Percentiles rank a stretch among this genome's conserved stretches.
phyloP scores from a whole-genome alignment of 176 grass and related monocot species.

The Dactylis glomerata region DNA sequence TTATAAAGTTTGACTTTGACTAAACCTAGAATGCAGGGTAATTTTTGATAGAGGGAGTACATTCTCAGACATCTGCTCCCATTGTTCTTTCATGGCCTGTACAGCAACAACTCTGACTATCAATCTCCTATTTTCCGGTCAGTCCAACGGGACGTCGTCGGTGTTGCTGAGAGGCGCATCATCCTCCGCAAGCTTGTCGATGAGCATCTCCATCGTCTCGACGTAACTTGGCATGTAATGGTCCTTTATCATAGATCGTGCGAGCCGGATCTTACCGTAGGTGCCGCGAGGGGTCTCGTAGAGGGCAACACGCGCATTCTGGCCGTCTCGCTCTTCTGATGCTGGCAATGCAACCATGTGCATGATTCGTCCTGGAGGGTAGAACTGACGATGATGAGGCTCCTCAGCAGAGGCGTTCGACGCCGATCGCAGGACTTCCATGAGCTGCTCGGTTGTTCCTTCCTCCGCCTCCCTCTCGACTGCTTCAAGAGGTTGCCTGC shows the following conservation, averaged over 20 bases:
- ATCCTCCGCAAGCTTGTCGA: slow-evolving; percentile 46
- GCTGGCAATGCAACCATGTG: slow-evolving; percentile 64
- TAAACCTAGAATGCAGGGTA: too few relatives aligned
- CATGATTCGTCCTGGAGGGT: slow-evolving; percentile 76
- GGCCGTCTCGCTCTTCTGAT: background rate
- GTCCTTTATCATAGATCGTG: slow-evolving; percentile 52
- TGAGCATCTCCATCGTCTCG: slow-evolving; percentile 60
- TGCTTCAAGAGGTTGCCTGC: background rate
- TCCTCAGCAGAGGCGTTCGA: background rate
- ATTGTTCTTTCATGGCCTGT: background rate
- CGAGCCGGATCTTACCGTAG: slow-evolving; percentile 58
- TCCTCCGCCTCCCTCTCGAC: slow-evolving; percentile 11
- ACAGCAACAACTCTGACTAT: background rate
- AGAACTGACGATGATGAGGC: slow-evolving; percentile 41
- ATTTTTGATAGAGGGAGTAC: too few relatives aligned
- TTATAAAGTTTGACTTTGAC: too few relatives aligned
- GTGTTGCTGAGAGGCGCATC: background rate
- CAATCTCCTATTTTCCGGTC: background rate
- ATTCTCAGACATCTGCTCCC: background rate
- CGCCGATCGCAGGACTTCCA: background rate
- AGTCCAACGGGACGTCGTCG: background rate
- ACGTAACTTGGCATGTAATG: slow-evolving; percentile 82
- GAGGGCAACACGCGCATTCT: slow-evolving; percentile 30
- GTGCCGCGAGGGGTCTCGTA: slow-evolving; percentile 58
- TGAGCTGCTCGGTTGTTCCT: slow-evolving; percentile 3